Base-by-base conservation (phyloP, 2,329 filamentous ascomycete species). In the Rhinocladiella mackenziei region DNA sequence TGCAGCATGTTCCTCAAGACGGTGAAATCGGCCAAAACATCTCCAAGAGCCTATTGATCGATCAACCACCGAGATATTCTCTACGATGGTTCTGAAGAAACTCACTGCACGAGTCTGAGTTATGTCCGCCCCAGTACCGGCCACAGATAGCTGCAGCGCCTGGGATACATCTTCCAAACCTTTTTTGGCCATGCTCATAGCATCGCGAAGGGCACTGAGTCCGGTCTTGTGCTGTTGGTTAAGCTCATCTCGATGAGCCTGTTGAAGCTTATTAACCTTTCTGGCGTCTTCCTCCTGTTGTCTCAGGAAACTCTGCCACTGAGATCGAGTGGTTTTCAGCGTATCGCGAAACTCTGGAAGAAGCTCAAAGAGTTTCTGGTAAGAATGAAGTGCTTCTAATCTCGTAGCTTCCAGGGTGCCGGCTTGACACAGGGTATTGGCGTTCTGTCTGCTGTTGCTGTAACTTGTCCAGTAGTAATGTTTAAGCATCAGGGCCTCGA, bases 401-500 rank as follows among this genome's bases (percentile, higher is more conserved):
- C 39, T 43, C 11, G 39, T 43, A 9, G 50, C 40, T 17, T 53
- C 50, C 6, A 53, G 36, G 8, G 43, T 72, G 30, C 76, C 73
- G 19, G 78, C 78, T 50, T 80, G 74, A 52, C 81, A 84, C 54
- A 84, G 77, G 13, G 78, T 63, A 31, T 78, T 65, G 2, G 78
- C 78, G 52, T 80, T 79, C 43, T 81, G 76, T 43, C 73, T 69
- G 45, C 71, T 76, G 60, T 80, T 81, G 53, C 76, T 78, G 64
- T 80, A 84, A 17, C 78, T 82, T 1, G 72, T 81, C 79, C 80
- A 84, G 59, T 70, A 75, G 32, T 79, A 77, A 1, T 74, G 70
- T 17, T 73, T 68, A 13, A 70, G 69, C 33, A 75, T 72, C 1
- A 84, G 61, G 3, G 71, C 71, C 33, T 64, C 67, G 3, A 81